These are phyloP conservation scores for Aspergillus hancockii DNA, from an alignment of 495 filamentous ascomycete genomes.

Conservation along the genomic window DNA sequence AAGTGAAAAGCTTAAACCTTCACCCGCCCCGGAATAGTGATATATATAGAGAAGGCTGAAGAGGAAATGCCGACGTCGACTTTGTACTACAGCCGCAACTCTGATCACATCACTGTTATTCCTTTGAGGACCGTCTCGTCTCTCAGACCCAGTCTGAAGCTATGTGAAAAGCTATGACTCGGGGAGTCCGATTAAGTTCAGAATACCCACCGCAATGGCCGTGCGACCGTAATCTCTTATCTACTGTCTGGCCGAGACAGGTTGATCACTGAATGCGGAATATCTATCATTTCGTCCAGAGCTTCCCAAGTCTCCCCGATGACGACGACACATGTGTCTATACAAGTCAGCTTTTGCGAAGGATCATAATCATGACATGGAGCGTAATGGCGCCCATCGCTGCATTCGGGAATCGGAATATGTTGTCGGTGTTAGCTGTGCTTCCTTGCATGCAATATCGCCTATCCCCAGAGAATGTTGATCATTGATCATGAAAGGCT, in stretches of 20 bases:
- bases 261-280: neutral
- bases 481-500: conserved; percentile 2
- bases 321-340: neutral
- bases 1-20: conserved; percentile 13
- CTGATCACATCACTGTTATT: conserved; percentile 1
- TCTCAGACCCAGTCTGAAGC: neutral
- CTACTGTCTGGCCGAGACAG: neutral
- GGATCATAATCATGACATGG: neutral
- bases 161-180: neutral
- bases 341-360: neutral
- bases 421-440: neutral
- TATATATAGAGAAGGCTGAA: conserved; percentile 14
- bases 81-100: neutral
- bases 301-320: neutral
- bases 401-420: neutral
- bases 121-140: neutral
- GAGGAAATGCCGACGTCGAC: neutral
- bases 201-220: neutral
- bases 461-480: neutral
- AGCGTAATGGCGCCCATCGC: neutral
- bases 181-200: neutral
- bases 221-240: neutral
- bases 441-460: neutral
- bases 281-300: neutral
- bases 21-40: neutral